These are phyloP conservation scores for Coleophoma eucalyptorum DNA, from an alignment of 2,329 filamentous ascomycete genomes.

Conservation along the genomic window DNA sequence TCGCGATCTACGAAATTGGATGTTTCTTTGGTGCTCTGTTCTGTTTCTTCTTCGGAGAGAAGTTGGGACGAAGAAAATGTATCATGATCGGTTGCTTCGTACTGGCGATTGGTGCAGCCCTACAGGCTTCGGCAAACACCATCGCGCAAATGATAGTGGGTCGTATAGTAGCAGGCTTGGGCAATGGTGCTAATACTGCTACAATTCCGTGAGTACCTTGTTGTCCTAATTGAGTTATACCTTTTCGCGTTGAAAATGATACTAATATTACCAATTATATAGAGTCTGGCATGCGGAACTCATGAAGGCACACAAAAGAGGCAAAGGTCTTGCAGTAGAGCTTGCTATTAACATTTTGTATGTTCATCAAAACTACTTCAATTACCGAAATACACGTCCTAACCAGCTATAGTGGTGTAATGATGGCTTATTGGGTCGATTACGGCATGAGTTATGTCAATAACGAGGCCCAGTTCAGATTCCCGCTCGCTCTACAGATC, in stretches of 20 bases:
- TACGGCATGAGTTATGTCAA: constrained; percentile 33
- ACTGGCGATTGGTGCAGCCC: constrained; percentile 36
- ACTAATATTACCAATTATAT: no score
- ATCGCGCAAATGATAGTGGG: constrained; percentile 41
- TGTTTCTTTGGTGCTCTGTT: constrained; percentile 42
- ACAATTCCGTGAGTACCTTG: constrained; percentile 31
- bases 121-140: constrained; percentile 35
- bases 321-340: constrained; percentile 29
- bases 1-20: constrained; percentile 41
- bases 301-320: constrained; percentile 35
- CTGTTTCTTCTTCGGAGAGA: constrained; percentile 37
- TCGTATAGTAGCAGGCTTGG: constrained; percentile 39
- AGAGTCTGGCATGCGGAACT: constrained; percentile 41
- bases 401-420: constrained; percentile 20
- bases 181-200: constrained; percentile 39
- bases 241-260: no score
- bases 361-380: not conserved
- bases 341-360: constrained; percentile 34
- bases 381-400: no score
- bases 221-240: no score
- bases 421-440: constrained; percentile 32
- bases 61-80: constrained; percentile 35
- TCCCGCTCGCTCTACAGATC: constrained; percentile 42
- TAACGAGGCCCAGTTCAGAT: constrained; percentile 42
- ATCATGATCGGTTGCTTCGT: constrained; percentile 38